These are phyloP conservation scores for Xylaria polymorpha DNA, from an alignment of 2,329 filamentous ascomycete genomes.

Conservation along the genomic window DNA sequence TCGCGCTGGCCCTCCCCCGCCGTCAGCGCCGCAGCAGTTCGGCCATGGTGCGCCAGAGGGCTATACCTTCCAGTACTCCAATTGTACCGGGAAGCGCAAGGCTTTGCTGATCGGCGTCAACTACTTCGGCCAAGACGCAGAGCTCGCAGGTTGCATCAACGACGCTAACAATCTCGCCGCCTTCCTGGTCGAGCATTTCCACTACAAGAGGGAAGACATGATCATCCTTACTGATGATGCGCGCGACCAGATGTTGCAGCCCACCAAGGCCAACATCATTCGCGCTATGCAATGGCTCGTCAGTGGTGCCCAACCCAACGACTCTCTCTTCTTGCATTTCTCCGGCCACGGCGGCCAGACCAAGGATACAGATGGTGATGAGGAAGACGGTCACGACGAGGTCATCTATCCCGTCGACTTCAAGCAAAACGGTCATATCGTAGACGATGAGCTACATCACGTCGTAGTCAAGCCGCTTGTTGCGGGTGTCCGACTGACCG, in stretches of 20 bases:
- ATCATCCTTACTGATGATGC: constrained; percentile 82
- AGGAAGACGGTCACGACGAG: constrained; percentile 84
- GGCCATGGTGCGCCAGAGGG: constrained; percentile 74
- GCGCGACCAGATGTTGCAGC: constrained; percentile 74
- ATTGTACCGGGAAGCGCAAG: constrained; percentile 78
- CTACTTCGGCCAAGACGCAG: constrained; percentile 78
- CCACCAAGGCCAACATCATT: constrained; percentile 80
- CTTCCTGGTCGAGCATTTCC: constrained; percentile 75
- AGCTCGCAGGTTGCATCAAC: constrained; percentile 83
- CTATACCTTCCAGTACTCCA: constrained; percentile 81
- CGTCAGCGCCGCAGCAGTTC: constrained; percentile 65
- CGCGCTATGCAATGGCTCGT: constrained; percentile 82
- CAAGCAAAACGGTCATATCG: constrained; percentile 81
- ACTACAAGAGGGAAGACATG: constrained; percentile 83
- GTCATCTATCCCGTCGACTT: constrained; percentile 89
- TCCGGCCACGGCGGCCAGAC: constrained; percentile 81
- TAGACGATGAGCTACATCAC: constrained; percentile 84
- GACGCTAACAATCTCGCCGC: constrained; percentile 80
- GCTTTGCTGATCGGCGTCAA: constrained; percentile 84
- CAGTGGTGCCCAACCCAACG: constrained; percentile 76
- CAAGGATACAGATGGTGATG: constrained; percentile 80
- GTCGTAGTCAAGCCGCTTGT: constrained; percentile 73
- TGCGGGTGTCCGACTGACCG: constrained; percentile 68
- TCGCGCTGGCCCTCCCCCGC: constrained; percentile 57
- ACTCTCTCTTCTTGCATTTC: constrained; percentile 75